Percentiles rank a stretch among this genome's conserved stretches.
Evolutionary conservation across 1,139 yeast genomes (phyloP).

Genomic region (Yamadazyma pseudoaaseri): DNA sequence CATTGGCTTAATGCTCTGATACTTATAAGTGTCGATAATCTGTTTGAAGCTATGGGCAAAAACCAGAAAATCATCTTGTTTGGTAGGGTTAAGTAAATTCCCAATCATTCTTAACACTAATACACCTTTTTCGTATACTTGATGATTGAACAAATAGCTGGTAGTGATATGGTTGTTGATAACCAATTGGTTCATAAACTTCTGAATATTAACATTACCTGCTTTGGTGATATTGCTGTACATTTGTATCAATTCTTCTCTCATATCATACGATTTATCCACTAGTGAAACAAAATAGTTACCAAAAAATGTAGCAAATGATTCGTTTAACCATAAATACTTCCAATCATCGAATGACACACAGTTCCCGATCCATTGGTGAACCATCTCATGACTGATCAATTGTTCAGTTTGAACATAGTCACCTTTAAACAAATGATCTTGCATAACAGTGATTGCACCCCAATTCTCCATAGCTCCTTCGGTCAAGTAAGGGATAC

Average conservation of each 20-base stretch:
- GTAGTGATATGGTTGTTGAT: conserved; percentile 20
- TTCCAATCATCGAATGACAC: conserved; percentile 68
- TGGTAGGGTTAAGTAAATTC: conserved; percentile 27
- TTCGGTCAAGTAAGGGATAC: conserved; percentile 68
- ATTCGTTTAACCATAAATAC: conserved; percentile 69
- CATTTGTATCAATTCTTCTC: conserved; percentile 28
- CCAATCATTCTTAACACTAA: conserved; percentile 56
- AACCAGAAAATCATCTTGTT: conserved; percentile 17
- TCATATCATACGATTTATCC: conserved; percentile 22
- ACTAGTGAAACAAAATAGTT: conserved; percentile 37
- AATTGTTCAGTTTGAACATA: conserved; percentile 51
- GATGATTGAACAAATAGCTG: conserved; percentile 44
- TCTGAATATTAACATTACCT: conserved; percentile 30
- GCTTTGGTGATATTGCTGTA: conserved; percentile 37
- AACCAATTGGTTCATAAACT: conserved; percentile 24
- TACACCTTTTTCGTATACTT: conserved; percentile 66
- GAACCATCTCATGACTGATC: conserved; percentile 68
- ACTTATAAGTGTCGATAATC: conserved; percentile 38
- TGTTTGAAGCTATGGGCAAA: conserved; percentile 36
- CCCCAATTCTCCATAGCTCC: conserved; percentile 85
- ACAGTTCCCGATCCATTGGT: conserved; percentile 75
- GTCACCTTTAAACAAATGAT: conserved; percentile 15
- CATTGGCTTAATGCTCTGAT: conserved; percentile 46
- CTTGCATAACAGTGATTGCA: conserved; percentile 54
- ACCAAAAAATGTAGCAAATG: conserved; percentile 72